phyloP scores from a whole-genome alignment of 83 land plant genomes.

The Diphasiastrum complanatum region DNA sequence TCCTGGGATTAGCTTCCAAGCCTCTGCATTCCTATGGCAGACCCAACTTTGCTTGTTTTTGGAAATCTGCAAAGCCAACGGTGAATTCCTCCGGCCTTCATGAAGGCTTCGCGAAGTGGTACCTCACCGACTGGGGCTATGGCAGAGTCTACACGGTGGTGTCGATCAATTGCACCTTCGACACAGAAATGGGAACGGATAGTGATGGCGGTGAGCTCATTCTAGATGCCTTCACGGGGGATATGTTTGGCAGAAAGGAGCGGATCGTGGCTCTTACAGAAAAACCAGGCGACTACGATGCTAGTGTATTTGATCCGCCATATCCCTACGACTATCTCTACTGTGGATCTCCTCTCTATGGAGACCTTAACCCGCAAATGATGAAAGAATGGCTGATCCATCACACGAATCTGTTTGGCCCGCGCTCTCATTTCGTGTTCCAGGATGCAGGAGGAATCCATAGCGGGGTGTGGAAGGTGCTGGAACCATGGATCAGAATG shows the following conservation, averaged over 20 bases:
- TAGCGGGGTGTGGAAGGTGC: background rate
- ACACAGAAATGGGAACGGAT: background rate
- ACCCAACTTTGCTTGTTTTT: background rate
- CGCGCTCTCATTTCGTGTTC: slow-evolving; percentile 1
- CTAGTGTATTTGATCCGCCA: background rate
- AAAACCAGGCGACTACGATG: background rate
- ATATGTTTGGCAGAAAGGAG: background rate
- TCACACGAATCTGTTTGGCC: background rate
- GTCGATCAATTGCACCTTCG: background rate
- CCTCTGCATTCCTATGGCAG: too few species aligned
- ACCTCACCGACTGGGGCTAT: slow-evolving; percentile 5
- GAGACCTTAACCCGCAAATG: background rate
- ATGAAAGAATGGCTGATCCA: background rate
- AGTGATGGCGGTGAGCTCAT: slow-evolving; percentile 1
- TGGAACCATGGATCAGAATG: slow-evolving; percentile 1
- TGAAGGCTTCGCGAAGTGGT: background rate
- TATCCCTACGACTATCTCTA: background rate
- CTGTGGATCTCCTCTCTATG: background rate
- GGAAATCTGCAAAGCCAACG: background rate
- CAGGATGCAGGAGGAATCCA: slow-evolving; percentile 1
- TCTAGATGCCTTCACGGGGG: background rate
- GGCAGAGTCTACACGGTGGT: slow-evolving; percentile 9
- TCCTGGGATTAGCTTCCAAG: too few species aligned
- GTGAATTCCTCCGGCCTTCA: background rate
- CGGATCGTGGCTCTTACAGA: background rate